A percentile compares a stretch with the other conserved stretches of the same genome.
Conservation (phyloP, 2,329 filamentous ascomycete genomes). For the Neonectria sp. region DNA sequence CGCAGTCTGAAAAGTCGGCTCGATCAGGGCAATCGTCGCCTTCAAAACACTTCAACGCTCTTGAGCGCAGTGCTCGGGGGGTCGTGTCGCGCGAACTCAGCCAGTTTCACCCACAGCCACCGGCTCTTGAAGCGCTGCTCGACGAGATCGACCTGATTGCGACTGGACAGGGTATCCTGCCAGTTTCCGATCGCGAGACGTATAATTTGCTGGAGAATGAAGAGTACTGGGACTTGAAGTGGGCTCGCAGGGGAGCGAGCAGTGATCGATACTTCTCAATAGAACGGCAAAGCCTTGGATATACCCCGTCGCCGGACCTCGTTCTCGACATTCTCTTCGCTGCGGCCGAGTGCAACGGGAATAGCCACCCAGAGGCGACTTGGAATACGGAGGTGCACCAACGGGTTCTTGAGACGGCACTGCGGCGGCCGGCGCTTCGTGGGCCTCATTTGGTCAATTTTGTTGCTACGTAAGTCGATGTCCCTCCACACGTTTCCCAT, state of each 20-base stretch:
- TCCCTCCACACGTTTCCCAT: background rate
- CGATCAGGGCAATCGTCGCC: constrained; percentile 27
- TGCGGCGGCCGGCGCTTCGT: background rate
- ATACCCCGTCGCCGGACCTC: background rate
- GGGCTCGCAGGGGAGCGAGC: background rate
- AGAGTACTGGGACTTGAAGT: background rate
- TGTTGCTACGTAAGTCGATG: background rate
- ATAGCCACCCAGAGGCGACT: constrained; percentile 1
- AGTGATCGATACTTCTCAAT: background rate
- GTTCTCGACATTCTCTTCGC: background rate
- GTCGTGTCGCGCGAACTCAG: constrained; percentile 18
- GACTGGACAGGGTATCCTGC: constrained; percentile 18
- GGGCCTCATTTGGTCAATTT: background rate
- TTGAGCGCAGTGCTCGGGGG: constrained; percentile 1
- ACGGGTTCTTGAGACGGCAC: background rate
- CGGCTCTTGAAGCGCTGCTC: constrained; percentile 20
- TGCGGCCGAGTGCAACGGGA: constrained; percentile 7
- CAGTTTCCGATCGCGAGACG: background rate
- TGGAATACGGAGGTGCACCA: constrained; percentile 14
- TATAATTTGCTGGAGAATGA: background rate
- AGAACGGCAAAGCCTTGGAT: background rate
- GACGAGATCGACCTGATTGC: constrained; percentile 22
- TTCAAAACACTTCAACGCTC: constrained; percentile 21
- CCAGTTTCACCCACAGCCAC: constrained; percentile 15
- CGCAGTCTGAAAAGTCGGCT: background rate